Base-by-base conservation (phyloP, 441 rosid genomes). In the Theobroma grandiflorum region DNA sequence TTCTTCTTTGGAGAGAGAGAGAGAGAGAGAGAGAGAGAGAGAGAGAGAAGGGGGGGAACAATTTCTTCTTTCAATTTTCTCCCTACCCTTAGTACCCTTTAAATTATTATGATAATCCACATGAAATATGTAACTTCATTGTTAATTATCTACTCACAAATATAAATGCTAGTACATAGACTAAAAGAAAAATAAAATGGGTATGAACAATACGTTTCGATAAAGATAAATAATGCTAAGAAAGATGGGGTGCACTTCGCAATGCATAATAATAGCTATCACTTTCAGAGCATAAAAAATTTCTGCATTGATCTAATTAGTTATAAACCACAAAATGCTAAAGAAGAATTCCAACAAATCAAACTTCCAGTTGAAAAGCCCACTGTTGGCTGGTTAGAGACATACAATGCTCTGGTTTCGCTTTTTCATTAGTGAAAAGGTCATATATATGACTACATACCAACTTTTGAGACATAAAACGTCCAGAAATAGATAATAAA, bases 381-480 rank as follows among this genome's bases (percentile, higher is more conserved):
- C 61, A 50, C 15, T 33, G 45, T 35, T 53, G 11, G 59, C 9
- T 70, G 43, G 75, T 8, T 31, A 49, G 42, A 22, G 26, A 7
- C 45, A 72, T 50, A 52, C 9, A 52, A 31, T 10, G 15, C 52
- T n/a, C 3, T 20, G 50, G 4, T 43, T 67, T 50, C 52, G 42
- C 16, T 42, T 42, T 42, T 67, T 42, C 53, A 20, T n/a, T 35
- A 42, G 45, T 15, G 62, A 50, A 33, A 37, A 72, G 31, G 75
- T 18, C 2, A 0, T 50, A 71, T 35, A 35, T 52, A 52, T 18
- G 42, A 72, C 47, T 26, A 72, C 14, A 47, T 50, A 71, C 50
- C 55, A 70, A 49, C 22, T 49, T 31, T 49, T 16, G 61, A 72
- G 35, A 72, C 18, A 72, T 52, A 18, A 52, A 26, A 72, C 52